Conservation (phyloP, 352 stramenopile species). For the Pythium utonaiense region DNA sequence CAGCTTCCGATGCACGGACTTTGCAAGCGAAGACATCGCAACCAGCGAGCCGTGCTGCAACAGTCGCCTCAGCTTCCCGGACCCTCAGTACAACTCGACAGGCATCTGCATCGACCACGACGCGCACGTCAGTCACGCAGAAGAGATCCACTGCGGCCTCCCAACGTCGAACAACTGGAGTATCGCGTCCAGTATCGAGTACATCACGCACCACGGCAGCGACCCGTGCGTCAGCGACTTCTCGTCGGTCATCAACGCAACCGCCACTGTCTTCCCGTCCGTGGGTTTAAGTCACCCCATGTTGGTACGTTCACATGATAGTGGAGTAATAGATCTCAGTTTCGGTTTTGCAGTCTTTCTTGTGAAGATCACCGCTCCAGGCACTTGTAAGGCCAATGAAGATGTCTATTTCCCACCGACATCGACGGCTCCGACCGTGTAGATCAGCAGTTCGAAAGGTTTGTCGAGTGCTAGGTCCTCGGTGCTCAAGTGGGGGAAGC, state of each 20-base stretch:
- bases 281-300: conserved; percentile 1
- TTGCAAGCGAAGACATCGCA: not conserved
- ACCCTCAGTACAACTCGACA: conserved; percentile 8
- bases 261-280: conserved; percentile 7
- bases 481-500: conserved; percentile 52
- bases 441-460: conserved; percentile 42
- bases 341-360: too few species aligned
- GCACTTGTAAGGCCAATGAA: too few species aligned
- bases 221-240: not conserved
- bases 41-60: not conserved
- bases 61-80: conserved; percentile 13
- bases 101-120: not conserved
- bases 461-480: conserved; percentile 51
- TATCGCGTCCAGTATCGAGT: not conserved
- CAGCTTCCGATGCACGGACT: not conserved
- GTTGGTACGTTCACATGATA: not conserved
- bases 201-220: not conserved
- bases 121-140: not conserved
- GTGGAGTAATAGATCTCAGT: not conserved
- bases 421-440: conserved; percentile 8
- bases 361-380: too few species aligned
- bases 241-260: conserved; percentile 7
- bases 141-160: not conserved
- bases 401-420: too few species aligned
- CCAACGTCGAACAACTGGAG: not conserved